Evolutionary conservation across 139 green algal genomes (phyloP).

Genomic region (Diplosphaera chodatii): DNA sequence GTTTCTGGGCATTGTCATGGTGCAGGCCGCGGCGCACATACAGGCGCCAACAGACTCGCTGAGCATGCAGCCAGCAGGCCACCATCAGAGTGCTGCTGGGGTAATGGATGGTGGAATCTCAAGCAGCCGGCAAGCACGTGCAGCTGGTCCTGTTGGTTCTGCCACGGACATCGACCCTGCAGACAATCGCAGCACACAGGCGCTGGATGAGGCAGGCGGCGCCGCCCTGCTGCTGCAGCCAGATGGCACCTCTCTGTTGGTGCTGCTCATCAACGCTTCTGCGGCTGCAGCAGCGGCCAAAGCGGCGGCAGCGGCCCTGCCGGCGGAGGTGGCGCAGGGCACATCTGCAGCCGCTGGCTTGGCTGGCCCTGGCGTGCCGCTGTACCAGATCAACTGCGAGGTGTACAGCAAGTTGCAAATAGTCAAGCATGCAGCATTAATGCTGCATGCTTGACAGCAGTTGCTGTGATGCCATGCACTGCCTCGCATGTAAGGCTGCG

Average conservation of each 20-base stretch:
- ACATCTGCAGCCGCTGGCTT: too few species aligned
- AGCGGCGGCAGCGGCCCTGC: too few species aligned
- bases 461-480: not conserved
- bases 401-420: not conserved
- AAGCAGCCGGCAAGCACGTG: not conserved
- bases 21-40: not conserved
- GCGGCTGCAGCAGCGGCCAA: not conserved
- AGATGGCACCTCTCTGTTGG: not conserved
- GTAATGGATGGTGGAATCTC: too few species aligned
- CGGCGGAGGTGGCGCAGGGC: too few species aligned
- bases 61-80: too few species aligned
- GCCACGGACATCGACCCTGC: not conserved
- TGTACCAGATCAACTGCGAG: not conserved
- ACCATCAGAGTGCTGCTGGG: too few species aligned
- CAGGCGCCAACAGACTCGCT: too few species aligned
- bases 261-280: not conserved
- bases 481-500: not conserved
- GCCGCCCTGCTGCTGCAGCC: not conserved
- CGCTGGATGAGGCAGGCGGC: not conserved
- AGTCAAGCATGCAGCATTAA: not conserved
- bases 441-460: not conserved
- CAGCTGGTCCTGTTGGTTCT: not conserved
- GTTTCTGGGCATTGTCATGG: not conserved
- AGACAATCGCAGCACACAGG: not conserved
- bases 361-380: not conserved